phyloP scores from a whole-genome alignment of 148 eudicot species.

The Persicaria maculosa region DNA sequence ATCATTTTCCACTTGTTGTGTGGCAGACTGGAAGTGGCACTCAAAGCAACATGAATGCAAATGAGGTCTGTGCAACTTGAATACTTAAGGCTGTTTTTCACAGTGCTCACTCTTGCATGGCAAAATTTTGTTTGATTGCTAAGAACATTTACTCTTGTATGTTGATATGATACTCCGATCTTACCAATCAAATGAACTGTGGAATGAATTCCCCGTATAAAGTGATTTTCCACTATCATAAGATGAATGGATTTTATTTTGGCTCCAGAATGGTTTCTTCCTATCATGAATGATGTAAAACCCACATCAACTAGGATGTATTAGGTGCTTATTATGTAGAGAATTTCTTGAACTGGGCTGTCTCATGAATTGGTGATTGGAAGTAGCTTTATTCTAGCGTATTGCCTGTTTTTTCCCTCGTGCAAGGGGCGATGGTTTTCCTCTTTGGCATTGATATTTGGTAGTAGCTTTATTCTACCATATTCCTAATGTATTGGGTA shows the following conservation, averaged over 20 bases:
- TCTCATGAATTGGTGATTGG: background rate
- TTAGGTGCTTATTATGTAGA: background rate
- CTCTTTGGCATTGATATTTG: too few relatives aligned
- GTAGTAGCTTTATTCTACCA: too few relatives aligned
- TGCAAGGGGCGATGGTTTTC: background rate
- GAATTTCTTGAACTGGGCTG: background rate
- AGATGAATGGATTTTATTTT: background rate
- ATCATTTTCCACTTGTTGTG: slow-evolving; percentile 90
- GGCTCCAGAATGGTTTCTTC: background rate
- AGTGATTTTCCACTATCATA: background rate
- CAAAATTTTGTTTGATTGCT: background rate
- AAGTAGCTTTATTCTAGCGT: background rate
- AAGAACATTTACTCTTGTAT: background rate
- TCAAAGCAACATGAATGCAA: slow-evolving; percentile 98
- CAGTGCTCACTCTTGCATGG: background rate
- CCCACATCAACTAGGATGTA: background rate
- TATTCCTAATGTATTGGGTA: too few relatives aligned
- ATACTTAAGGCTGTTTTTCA: background rate
- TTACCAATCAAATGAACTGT: background rate
- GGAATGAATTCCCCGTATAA: background rate
- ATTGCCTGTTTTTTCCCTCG: background rate
- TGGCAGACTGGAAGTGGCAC: slow-evolving; percentile 99
- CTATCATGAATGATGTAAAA: background rate
- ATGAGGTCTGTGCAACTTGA: slow-evolving; percentile 53
- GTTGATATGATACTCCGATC: background rate